phyloP scores from a whole-genome alignment of 441 rosid genomes.

The Bruguiera hainesii region DNA sequence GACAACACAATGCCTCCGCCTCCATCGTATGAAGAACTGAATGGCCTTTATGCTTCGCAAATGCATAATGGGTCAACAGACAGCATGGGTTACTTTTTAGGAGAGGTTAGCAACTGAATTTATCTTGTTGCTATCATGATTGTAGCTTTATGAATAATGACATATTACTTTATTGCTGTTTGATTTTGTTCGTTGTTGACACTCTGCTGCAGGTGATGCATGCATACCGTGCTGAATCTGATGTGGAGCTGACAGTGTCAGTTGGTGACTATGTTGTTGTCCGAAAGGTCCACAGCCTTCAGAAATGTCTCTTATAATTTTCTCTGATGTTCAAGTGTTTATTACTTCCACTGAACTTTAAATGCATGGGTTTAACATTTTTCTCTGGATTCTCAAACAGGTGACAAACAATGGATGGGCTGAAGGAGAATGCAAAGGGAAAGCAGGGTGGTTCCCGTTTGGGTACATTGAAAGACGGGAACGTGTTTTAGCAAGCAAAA shows the following conservation, averaged over 20 bases:
- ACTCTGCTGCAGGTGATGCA: conserved; percentile 51
- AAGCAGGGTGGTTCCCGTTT: conserved; percentile 92
- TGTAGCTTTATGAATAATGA: conserved; percentile 1
- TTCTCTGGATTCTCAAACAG: conserved; percentile 32
- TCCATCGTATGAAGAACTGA: conserved; percentile 66
- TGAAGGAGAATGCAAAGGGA: conserved; percentile 92
- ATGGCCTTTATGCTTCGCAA: conserved; percentile 54
- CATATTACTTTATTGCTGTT: not conserved
- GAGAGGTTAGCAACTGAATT: conserved; percentile 30
- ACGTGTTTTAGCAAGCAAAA: conserved; percentile 64
- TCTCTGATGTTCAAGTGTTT: conserved; percentile 5
- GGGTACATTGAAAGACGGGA: conserved; percentile 82
- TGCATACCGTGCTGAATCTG: conserved; percentile 63
- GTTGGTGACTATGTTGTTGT: conserved; percentile 84
- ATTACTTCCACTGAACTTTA: not conserved
- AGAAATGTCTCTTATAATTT: not conserved
- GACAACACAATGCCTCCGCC: conserved; percentile 56
- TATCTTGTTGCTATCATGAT: conserved; percentile 6
- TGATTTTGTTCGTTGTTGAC: conserved; percentile 5
- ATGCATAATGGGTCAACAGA: conserved; percentile 57
- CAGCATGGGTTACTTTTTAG: conserved; percentile 47
- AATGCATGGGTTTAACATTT: conserved; percentile 1
- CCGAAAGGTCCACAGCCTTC: conserved; percentile 53
- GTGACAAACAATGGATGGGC: conserved; percentile 90
- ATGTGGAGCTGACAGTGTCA: conserved; percentile 65